Conservation (phyloP, 768 basidiomycete species). For the Wakefieldia striispora region DNA sequence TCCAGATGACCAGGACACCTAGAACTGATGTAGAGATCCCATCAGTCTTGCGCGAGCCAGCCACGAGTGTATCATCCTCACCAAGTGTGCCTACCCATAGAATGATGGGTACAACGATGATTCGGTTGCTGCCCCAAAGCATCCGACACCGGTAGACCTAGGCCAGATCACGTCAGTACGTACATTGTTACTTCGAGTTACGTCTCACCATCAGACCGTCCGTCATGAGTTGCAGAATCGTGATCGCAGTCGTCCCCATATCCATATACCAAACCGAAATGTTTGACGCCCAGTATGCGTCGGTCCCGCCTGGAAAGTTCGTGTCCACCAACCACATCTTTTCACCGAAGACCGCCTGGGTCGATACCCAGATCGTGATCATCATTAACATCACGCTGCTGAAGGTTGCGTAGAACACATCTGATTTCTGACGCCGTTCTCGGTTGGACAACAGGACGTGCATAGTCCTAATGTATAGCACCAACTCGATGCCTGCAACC, state of each 20-base stretch:
- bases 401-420: conserved; percentile 24
- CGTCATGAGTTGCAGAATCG: conserved; percentile 34
- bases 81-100: conserved; percentile 27
- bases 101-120: conserved; percentile 18
- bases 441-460: conserved; percentile 9
- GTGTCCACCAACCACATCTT: conserved; percentile 36
- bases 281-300: conserved; percentile 31
- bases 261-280: conserved; percentile 30
- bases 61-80: conserved; percentile 5
- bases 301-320: conserved; percentile 34
- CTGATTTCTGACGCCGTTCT: background rate
- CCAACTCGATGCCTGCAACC: conserved; percentile 20
- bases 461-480: conserved; percentile 27
- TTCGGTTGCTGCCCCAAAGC: conserved; percentile 26
- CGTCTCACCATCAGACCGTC: conserved; percentile 38
- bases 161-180: background rate
- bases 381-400: conserved; percentile 30
- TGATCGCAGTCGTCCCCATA: conserved; percentile 27
- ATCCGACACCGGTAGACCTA: conserved; percentile 41
- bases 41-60: background rate
- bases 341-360: conserved; percentile 31
- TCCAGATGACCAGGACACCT: conserved; percentile 13
- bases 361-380: conserved; percentile 32
- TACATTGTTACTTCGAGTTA: background rate
- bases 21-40: conserved; percentile 8